Base-by-base conservation (phyloP, 2,329 filamentous ascomycete genomes). In the Colletotrichum tamarilloi region DNA sequence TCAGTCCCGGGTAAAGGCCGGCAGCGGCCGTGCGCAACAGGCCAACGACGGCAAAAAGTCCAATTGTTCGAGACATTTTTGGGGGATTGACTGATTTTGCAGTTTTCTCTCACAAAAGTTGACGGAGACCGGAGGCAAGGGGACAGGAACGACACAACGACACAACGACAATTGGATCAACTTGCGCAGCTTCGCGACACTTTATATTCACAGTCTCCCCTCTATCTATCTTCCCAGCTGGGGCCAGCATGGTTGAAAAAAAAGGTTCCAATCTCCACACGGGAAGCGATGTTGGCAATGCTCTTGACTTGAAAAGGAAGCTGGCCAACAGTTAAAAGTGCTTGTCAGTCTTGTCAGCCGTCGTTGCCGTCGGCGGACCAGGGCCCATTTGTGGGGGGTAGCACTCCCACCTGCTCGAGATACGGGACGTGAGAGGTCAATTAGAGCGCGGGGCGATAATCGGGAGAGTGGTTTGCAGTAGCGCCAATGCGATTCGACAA, bases 1-100 rank as follows among this genome's bases (percentile, higher is more conserved):
- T 88, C 74, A 88, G 82, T 67, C 84, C 82, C 65, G 81, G 81
- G 74, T 85, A 85, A 19, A 85, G 77, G 16, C 83, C 82, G 59
- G 83, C 84, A 22, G 80, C 73, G 11, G 79, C 81, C 24, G 80
- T 74, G 64, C 80, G 76, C 66, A 80, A 69, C 56, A 81, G 76
- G 49, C 78, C 65, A 64, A 76, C 79, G 68, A 78, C 56, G 38
- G 76, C 70, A 64, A 78, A 72, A 68, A 77, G 67, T 70, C 69
- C 60, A 66, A 60, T 38, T 56, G 72, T 75, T 69, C 78, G 77
- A 77, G 74, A 66, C 80, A 82, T 82, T n/a, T 56, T 82, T 30
- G 28, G 28, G 28, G 7, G 28, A 30, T 35, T 22, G 22, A 14
- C 19, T 26, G 30, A 35, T 49, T 22, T 35, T 35, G 28, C 6